phyloP scores from a whole-genome alignment of 129 eudicot genomes.

The Helianthus tuberosus region DNA sequence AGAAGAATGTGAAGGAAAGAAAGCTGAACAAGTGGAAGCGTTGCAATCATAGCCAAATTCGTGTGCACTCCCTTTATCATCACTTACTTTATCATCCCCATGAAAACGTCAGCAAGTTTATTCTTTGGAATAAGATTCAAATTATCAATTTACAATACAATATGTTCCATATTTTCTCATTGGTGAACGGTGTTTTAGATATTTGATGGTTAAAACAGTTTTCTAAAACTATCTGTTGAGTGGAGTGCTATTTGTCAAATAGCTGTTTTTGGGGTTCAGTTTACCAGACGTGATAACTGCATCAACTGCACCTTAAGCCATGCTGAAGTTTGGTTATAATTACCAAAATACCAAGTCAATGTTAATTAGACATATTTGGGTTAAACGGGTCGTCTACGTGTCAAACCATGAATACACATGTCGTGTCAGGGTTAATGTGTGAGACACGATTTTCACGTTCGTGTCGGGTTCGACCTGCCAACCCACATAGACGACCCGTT shows the following conservation, averaged over 20 bases:
- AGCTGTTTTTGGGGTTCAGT: too few relatives aligned
- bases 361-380: too few relatives aligned
- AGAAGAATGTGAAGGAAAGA: constrained; percentile 99
- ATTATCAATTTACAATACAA: background rate
- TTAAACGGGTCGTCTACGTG: too few relatives aligned
- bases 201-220: background rate
- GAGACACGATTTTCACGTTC: too few relatives aligned
- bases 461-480: too few relatives aligned
- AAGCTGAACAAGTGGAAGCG: constrained; percentile 89
- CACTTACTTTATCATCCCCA: background rate
- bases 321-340: too few relatives aligned
- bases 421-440: too few relatives aligned
- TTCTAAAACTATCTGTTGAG: background rate
- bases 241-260: background rate
- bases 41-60: constrained; percentile 95
- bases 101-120: background rate
- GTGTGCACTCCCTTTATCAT: constrained; percentile 80
- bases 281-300: too few relatives aligned
- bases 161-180: background rate
- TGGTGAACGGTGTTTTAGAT: constrained; percentile 3
- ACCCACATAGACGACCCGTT: too few relatives aligned
- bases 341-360: too few relatives aligned
- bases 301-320: too few relatives aligned
- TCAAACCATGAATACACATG: too few relatives aligned
- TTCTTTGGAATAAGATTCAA: background rate